Conservation (phyloP, 352 stramenopile genomes). For the Pythium diclinum region DNA sequence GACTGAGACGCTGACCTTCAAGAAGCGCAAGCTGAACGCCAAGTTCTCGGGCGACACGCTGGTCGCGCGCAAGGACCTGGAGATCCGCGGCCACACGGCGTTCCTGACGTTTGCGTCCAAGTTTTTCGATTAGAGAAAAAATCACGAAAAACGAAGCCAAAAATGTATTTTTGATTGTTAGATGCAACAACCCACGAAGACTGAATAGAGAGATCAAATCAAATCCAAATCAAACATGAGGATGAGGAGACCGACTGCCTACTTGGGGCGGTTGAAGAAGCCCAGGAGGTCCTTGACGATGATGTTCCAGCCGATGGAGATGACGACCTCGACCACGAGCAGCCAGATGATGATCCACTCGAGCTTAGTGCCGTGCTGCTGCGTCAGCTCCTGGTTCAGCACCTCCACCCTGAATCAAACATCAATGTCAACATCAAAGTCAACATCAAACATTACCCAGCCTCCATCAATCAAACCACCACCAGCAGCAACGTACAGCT, state of each 20-base stretch:
- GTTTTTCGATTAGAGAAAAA: conserved; percentile 52
- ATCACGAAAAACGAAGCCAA: neutral
- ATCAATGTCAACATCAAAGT: neutral
- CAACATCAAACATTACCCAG: no score
- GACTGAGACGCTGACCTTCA: conserved; percentile 14
- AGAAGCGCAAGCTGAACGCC: conserved; percentile 55
- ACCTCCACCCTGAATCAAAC: conserved; percentile 71
- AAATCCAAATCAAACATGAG: neutral
- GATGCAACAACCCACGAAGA: neutral
- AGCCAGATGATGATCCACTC: conserved; percentile 95
- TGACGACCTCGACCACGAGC: conserved; percentile 84
- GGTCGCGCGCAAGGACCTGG: conserved; percentile 81
- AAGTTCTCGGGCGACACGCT: conserved; percentile 56
- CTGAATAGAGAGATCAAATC: neutral
- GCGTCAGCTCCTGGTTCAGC: conserved; percentile 86
- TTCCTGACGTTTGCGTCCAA: conserved; percentile 87
- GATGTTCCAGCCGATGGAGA: conserved; percentile 82
- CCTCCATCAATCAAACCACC: no score
- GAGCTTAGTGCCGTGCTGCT: conserved; percentile 85
- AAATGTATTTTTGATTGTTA: conserved; percentile 23
- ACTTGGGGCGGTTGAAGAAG: conserved; percentile 45
- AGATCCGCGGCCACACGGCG: conserved; percentile 84
- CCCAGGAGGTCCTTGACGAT: conserved; percentile 78
- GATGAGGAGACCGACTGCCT: neutral
- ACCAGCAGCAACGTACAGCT: conserved; percentile 59